Evolutionary conservation across 257 asterid genomes (phyloP).

Genomic region (Buddleja alternifolia): DNA sequence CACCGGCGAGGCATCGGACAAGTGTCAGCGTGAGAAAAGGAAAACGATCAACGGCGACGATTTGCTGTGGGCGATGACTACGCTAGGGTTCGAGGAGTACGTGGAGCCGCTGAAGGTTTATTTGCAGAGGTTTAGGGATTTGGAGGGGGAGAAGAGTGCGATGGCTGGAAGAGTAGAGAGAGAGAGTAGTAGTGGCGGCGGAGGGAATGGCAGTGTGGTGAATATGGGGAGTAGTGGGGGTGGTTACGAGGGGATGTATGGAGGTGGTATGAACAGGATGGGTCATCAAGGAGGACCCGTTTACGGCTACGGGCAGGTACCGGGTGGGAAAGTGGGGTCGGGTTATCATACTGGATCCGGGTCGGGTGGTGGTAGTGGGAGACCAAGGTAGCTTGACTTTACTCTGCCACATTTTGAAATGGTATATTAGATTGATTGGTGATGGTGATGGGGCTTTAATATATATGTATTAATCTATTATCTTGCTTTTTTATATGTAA

Average conservation of each 20-base stretch:
- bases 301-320: conserved; percentile 41
- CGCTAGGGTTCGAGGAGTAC: conserved; percentile 71
- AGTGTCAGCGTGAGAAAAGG: conserved; percentile 70
- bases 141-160: conserved; percentile 67
- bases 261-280: conserved; percentile 33
- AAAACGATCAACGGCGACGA: conserved; percentile 76
- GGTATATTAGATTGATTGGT: conserved; percentile 13
- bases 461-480: conserved; percentile 17
- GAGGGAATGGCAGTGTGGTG: conserved; percentile 35
- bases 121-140: conserved; percentile 65
- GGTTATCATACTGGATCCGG: conserved; percentile 41
- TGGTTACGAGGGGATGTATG: conserved; percentile 40
- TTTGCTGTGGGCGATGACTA: conserved; percentile 74
- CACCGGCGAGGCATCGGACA: conserved; percentile 77
- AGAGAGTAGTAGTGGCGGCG: conserved; percentile 29
- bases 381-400: conserved; percentile 36
- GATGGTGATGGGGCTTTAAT: conserved; percentile 3
- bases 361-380: conserved; percentile 33
- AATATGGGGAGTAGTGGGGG: conserved; percentile 38
- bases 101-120: conserved; percentile 63
- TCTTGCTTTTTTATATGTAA: conserved; percentile 17
- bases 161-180: conserved; percentile 48
- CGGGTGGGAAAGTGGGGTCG: conserved; percentile 42
- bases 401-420: too few relatives aligned
- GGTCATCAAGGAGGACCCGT: conserved; percentile 44